Percentiles rank a stretch among this genome's conserved stretches.
Conservation (phyloP, 1,139 yeast species). For the Yamadazyma diddensiae region DNA sequence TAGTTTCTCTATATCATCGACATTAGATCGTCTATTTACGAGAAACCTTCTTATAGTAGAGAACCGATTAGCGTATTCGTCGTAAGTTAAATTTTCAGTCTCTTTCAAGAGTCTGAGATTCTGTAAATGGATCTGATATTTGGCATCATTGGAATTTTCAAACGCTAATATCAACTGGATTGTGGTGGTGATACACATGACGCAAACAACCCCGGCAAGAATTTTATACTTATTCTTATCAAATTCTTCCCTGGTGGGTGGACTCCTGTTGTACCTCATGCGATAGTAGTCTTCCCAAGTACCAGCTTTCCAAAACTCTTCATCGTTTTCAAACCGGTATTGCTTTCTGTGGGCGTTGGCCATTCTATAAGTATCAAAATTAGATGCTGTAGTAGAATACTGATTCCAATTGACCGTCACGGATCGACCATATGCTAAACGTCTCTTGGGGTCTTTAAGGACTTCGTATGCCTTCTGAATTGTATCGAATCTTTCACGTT, state of each 20-base stretch:
- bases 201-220: slow-evolving; percentile 39
- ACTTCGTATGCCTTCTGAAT: slow-evolving; percentile 74
- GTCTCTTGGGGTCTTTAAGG: slow-evolving; percentile 52
- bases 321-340: slow-evolving; percentile 35
- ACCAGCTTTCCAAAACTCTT: slow-evolving; percentile 62
- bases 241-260: slow-evolving; percentile 43
- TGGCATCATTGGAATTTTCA: slow-evolving; percentile 31
- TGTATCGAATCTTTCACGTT: slow-evolving; percentile 62
- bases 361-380: slow-evolving; percentile 36
- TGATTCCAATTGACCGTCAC: slow-evolving; percentile 26
- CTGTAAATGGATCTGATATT: slow-evolving; percentile 26
- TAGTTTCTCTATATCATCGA: slow-evolving; percentile 19
- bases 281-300: slow-evolving; percentile 68
- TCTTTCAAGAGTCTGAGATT: slow-evolving; percentile 49
- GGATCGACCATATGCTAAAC: slow-evolving; percentile 32
- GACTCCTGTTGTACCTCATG: slow-evolving; percentile 36
- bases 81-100: slow-evolving; percentile 40
- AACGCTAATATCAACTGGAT: slow-evolving; percentile 47
- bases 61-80: slow-evolving; percentile 28
- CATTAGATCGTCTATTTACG: slow-evolving; percentile 50
- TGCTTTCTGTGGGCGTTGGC: slow-evolving; percentile 38
- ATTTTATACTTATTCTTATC: slow-evolving; percentile 47
- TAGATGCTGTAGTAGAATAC: slow-evolving; percentile 34
- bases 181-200: slow-evolving; percentile 37
- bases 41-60: slow-evolving; percentile 55